Evolutionary conservation across 768 basidiomycete genomes (phyloP).

Genomic region (Lactifluus subvellereus): DNA sequence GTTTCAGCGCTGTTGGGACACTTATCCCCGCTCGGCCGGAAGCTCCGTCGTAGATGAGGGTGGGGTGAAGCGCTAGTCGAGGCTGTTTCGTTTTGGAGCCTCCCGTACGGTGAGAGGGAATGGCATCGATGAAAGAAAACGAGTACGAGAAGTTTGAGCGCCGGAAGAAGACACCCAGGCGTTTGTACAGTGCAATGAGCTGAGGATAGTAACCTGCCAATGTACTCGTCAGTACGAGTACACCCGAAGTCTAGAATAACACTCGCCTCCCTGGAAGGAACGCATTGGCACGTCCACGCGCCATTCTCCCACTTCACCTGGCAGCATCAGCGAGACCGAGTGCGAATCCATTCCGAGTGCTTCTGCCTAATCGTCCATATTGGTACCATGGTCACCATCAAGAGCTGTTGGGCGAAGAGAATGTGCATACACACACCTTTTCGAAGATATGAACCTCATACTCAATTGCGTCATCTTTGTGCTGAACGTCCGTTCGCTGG

Average conservation of each 20-base stretch:
- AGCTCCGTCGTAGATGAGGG: constrained; percentile 60
- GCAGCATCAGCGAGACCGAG: constrained; percentile 43
- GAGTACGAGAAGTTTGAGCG: constrained; percentile 63
- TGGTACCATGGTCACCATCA: not conserved
- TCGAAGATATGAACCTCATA: constrained; percentile 72
- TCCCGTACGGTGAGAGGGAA: constrained; percentile 25
- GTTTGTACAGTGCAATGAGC: constrained; percentile 60
- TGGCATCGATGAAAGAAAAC: constrained; percentile 46
- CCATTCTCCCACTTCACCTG: constrained; percentile 38
- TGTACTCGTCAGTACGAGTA: not conserved
- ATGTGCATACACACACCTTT: constrained; percentile 42
- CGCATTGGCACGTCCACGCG: constrained; percentile 78
- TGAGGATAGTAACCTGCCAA: constrained; percentile 65
- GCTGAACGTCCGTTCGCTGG: constrained; percentile 19
- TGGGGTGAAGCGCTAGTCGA: constrained; percentile 28
- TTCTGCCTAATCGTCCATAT: constrained; percentile 36
- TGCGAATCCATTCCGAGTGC: constrained; percentile 65
- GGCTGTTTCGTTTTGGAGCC: constrained; percentile 24
- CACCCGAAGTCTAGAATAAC: not conserved
- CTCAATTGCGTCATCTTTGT: constrained; percentile 33
- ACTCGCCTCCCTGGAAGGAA: constrained; percentile 69
- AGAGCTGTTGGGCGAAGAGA: too few relatives aligned
- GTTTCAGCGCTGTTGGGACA: constrained; percentile 37
- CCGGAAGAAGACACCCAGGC: constrained; percentile 53
- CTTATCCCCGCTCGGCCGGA: constrained; percentile 50